Percentiles rank a stretch among this genome's conserved stretches.
These are phyloP conservation scores for Tardiomyces blankii DNA, from an alignment of 1,139 yeast genomes.

Conservation along the genomic window DNA sequence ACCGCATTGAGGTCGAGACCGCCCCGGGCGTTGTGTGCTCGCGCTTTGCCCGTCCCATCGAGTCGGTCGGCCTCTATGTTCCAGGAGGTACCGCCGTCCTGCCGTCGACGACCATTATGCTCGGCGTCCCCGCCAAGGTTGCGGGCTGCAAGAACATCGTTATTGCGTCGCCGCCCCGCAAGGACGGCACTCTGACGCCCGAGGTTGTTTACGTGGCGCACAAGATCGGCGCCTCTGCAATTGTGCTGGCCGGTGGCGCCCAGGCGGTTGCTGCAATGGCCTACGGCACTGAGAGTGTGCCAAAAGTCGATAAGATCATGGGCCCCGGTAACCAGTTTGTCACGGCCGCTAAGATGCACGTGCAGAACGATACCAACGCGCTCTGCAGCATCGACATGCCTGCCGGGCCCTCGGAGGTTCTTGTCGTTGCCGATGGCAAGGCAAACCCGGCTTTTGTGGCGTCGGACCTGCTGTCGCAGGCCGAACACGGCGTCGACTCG, in stretches of 20 bases:
- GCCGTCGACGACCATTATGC: constrained; percentile 96
- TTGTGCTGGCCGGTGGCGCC: constrained; percentile 97
- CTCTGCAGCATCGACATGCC: constrained; percentile 98
- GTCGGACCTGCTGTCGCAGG: constrained; percentile 88
- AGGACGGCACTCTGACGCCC: constrained; percentile 87
- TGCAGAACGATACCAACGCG: constrained; percentile 91
- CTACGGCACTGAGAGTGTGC: constrained; percentile 85
- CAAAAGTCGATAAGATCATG: constrained; percentile 90
- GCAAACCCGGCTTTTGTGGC: constrained; percentile 96
- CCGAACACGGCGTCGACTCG: constrained; percentile 97
- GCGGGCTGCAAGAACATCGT: constrained; percentile 93
- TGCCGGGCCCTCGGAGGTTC: constrained; percentile 97
- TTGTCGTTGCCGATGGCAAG: constrained; percentile 76
- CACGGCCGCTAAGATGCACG: constrained; percentile 97
- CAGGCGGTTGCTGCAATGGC: constrained; percentile 99
- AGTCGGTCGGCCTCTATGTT: constrained; percentile 86
- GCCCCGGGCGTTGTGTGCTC: constrained; percentile 90
- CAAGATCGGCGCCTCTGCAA: constrained; percentile 81
- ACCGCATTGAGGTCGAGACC: constrained; percentile 70
- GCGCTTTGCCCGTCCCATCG: constrained; percentile 90
- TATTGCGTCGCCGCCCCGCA: constrained; percentile 97
- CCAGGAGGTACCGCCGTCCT: constrained; percentile 99
- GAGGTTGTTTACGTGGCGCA: constrained; percentile 97
- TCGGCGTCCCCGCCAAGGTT: constrained; percentile 98
- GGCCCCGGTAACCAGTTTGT: constrained; percentile 99